phyloP scores from a whole-genome alignment of 2,329 filamentous ascomycete species.

The Fusarium protoensiforme region DNA sequence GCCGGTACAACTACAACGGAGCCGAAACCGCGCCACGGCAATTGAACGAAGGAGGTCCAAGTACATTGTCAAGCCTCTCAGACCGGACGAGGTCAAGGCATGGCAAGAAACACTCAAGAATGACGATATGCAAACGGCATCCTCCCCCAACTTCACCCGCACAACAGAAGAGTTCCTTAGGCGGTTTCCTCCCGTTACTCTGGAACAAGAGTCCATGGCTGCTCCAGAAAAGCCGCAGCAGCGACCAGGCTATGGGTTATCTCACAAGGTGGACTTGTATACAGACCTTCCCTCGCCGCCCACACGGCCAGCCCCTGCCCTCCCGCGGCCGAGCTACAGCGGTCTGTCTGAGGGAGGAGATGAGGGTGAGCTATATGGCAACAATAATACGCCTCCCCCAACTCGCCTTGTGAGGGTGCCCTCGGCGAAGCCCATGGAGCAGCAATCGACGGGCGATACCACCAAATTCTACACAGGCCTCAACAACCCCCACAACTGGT shows the following conservation, averaged over 20 bases:
- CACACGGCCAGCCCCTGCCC: slow-evolving; percentile 73
- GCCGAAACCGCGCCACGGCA: slow-evolving; percentile 48
- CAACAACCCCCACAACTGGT: slow-evolving; percentile 83
- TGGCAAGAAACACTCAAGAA: slow-evolving; percentile 83
- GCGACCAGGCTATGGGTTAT: slow-evolving; percentile 43
- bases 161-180: slow-evolving; percentile 87
- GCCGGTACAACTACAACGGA: slow-evolving; percentile 12
- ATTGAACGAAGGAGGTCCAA: slow-evolving; percentile 54
- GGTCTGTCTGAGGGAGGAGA: slow-evolving; percentile 67
- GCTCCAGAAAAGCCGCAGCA: slow-evolving; percentile 47
- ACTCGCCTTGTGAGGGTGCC: slow-evolving; percentile 51
- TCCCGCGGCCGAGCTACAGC: slow-evolving; percentile 80
- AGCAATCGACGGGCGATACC: slow-evolving; percentile 57
- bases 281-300: slow-evolving; percentile 67
- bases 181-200: slow-evolving; percentile 78
- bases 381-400: slow-evolving; percentile 54
- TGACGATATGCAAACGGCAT: slow-evolving; percentile 65
- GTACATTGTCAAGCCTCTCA: slow-evolving; percentile 73
- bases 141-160: slow-evolving; percentile 68
- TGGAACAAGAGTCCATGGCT: slow-evolving; percentile 70
- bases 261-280: slow-evolving; percentile 54
- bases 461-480: slow-evolving; percentile 67
- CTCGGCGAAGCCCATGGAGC: slow-evolving; percentile 51
- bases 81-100: slow-evolving; percentile 80
- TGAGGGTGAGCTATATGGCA: slow-evolving; percentile 49